Conservation (phyloP, 1,284 basidiomycete species). For the Puccinia coronata region DNA sequence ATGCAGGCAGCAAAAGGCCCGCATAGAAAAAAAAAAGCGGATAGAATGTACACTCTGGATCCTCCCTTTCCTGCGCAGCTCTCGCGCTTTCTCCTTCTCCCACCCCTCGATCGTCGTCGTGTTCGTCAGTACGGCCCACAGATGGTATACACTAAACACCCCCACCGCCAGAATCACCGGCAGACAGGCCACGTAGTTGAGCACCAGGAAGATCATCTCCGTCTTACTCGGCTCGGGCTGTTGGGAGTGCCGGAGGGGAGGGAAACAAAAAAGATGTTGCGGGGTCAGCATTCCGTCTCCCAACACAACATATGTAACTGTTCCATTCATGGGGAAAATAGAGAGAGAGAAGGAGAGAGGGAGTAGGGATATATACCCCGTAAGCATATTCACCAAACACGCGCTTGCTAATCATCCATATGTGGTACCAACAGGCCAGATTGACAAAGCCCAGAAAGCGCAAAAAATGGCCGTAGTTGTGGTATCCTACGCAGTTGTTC, state of each 20-base stretch:
- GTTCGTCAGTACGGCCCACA: constrained; percentile 42
- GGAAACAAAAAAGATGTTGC: not conserved
- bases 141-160: constrained; percentile 46
- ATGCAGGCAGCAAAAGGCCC: too few relatives aligned
- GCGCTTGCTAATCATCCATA: constrained; percentile 50
- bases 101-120: constrained; percentile 51
- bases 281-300: too few relatives aligned
- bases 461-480: constrained; percentile 50
- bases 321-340: too few relatives aligned
- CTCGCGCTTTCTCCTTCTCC: constrained; percentile 48
- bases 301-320: too few relatives aligned
- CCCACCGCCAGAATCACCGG: constrained; percentile 49
- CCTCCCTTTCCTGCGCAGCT: constrained; percentile 41
- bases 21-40: not conserved
- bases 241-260: not conserved
- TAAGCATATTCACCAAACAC: constrained; percentile 42
- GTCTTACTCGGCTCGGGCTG: constrained; percentile 40
- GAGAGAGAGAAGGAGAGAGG: not conserved
- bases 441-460: constrained; percentile 43
- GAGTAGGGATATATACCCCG: constrained; percentile 26
- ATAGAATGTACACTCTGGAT: constrained; percentile 32
- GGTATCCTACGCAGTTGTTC: constrained; percentile 45
- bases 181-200: constrained; percentile 49
- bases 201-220: constrained; percentile 45
- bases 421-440: constrained; percentile 49